phyloP scores from a whole-genome alignment of 441 rosid species.

The Arabidopsis hybrid region DNA sequence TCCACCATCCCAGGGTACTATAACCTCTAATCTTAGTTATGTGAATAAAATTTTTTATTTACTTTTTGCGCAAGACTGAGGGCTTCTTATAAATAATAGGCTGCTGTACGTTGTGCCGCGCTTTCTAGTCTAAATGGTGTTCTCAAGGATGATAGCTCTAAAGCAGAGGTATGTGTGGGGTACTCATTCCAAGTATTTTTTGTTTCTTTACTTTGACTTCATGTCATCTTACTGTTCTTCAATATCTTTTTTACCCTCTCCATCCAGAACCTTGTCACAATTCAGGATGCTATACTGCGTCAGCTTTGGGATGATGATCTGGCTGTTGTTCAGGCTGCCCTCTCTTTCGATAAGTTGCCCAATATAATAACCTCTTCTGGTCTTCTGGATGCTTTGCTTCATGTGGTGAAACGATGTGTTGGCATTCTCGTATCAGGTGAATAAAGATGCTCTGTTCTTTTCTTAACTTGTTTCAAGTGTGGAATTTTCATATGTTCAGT shows the following conservation, averaged over 20 bases:
- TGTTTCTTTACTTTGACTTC: conserved; percentile 2
- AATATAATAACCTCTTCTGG: conserved; percentile 59
- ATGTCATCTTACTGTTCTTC: conserved; percentile 14
- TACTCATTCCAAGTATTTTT: conserved; percentile 19
- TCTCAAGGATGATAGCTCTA: conserved; percentile 55
- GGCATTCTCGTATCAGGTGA: conserved; percentile 61
- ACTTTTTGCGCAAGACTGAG: conserved; percentile 35
- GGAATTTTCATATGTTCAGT: conserved; percentile 19
- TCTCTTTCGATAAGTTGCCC: conserved; percentile 72
- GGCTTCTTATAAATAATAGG: conserved; percentile 54
- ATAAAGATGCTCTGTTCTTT: conserved; percentile 39
- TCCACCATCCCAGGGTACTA: conserved; percentile 92
- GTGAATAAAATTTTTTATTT: conserved; percentile 11
- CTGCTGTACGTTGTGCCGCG: conserved; percentile 82
- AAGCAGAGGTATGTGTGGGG: conserved; percentile 65
- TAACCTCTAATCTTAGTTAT: conserved; percentile 21
- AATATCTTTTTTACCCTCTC: conserved; percentile 14
- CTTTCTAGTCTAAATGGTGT: conserved; percentile 67
- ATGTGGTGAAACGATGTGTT: conserved; percentile 64
- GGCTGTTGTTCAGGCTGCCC: conserved; percentile 78
- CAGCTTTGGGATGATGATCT: conserved; percentile 91
- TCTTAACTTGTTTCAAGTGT: background rate
- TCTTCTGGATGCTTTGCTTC: conserved; percentile 66
- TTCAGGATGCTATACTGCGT: conserved; percentile 75
- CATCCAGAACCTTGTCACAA: conserved; percentile 67